These are phyloP conservation scores for Ichthyophthirius multifiliis DNA, from an alignment of 169 alveolate species.

Conservation along the genomic window DNA sequence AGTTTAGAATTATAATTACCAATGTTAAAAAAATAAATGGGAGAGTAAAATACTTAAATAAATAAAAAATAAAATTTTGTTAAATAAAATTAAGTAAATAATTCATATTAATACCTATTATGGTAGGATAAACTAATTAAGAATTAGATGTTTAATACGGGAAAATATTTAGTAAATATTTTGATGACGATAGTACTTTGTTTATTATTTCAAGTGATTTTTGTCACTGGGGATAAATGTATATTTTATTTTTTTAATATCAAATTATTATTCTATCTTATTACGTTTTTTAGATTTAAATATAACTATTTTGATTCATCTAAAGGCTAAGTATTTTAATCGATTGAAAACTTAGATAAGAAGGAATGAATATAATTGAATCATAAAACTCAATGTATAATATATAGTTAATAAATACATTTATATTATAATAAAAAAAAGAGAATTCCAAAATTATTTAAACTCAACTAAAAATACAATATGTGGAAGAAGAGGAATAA, in stretches of 20 bases:
- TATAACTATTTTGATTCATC: slow-evolving; percentile 49
- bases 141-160: slow-evolving; percentile 58
- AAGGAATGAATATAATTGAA: slow-evolving; percentile 78
- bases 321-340: slow-evolving; percentile 57
- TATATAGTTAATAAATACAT: slow-evolving; percentile 31
- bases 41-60: not conserved
- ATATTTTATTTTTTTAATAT: not conserved
- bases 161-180: slow-evolving; percentile 74
- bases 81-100: not conserved
- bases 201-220: slow-evolving; percentile 92
- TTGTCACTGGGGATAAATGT: slow-evolving; percentile 93
- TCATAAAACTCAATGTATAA: slow-evolving; percentile 58
- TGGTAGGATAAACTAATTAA: slow-evolving; percentile 62
- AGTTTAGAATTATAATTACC: slow-evolving; percentile 75
- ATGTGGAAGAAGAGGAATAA: slow-evolving; percentile 93
- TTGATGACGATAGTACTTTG: slow-evolving; percentile 55
- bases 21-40: slow-evolving; percentile 48
- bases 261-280: slow-evolving; percentile 8
- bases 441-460: slow-evolving; percentile 58
- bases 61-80: not conserved
- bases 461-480: slow-evolving; percentile 89
- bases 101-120: slow-evolving; percentile 66
- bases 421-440: not conserved
- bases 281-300: slow-evolving; percentile 30
- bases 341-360: slow-evolving; percentile 80